Base-by-base conservation (phyloP, 768 basidiomycete species). In the Phlebiopsis flavidoalba region DNA sequence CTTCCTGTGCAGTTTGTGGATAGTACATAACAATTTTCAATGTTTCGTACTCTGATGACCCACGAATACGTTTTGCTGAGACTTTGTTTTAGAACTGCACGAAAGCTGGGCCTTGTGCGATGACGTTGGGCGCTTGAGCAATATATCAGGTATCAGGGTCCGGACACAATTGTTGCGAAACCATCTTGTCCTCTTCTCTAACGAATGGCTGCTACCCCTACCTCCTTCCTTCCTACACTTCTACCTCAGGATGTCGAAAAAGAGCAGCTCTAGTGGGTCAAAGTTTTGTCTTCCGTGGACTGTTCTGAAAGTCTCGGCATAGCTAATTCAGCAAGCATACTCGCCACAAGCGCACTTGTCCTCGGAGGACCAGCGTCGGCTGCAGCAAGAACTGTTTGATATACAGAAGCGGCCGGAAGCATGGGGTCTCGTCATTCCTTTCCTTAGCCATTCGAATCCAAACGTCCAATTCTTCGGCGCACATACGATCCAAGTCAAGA, bases 391-490 rank as follows among this genome's bases (percentile, higher is more conserved):
- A 61, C 80, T 91, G 5, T 88, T 88, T 63, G 87, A 89, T 62
- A 81, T 91, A 11, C 89, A 91, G 72, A 89, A 87, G 66, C 76
- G 79, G 55, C 85, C 82, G 15, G 89, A 90, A 66, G 90, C 90
- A 3, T 95, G 91, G 93, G 91, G 90, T 8, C 75, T 95, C 51
- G 84, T 93, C 19, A 79, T 90, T 37, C 91, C 92, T 0, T 80
- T 95, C 63, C 74, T 94, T 24, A 79, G 85, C 14, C 79, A 88
- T 67, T 74, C 78, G 31, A 89, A 95, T 72, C 80, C 80, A 56
- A 93, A 93, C 67, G 91, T 96, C 10, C 90, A 95, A 71, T 98
- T 96, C 80, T 96, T 93, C 68, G 93, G 94, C 2, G 94, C 95
- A 5, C 95, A 97, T 67, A 97, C 93, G 0, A 84, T 89, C 2